Percentiles rank a stretch among this genome's conserved stretches.
phyloP scores from a whole-genome alignment of 106 monocot species.

The Dioscorea dumetorum region DNA sequence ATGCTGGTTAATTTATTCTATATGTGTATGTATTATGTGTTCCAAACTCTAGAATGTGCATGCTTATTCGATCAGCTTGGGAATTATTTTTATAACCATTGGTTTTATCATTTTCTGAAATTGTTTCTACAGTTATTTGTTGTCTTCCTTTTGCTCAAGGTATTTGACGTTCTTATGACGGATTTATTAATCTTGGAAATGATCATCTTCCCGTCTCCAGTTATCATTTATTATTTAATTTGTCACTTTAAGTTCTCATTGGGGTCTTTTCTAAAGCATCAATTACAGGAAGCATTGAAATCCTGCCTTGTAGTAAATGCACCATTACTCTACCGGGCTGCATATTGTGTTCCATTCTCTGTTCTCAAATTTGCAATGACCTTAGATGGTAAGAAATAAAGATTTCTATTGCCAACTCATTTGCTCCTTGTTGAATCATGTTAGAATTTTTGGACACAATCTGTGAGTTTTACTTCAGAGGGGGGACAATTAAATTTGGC shows the following conservation, averaged over 20 bases:
- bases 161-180: too few species aligned
- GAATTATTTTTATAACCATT: too few species aligned
- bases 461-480: background rate
- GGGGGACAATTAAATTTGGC: background rate
- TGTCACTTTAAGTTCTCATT: background rate
- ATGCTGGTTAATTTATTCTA: too few species aligned
- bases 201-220: too few species aligned
- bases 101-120: too few species aligned
- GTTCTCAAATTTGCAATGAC: slow-evolving; percentile 99
- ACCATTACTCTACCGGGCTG: slow-evolving; percentile 85
- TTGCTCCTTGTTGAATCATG: background rate
- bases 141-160: too few species aligned
- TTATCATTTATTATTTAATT: too few species aligned
- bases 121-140: too few species aligned
- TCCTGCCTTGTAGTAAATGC: slow-evolving; percentile 89
- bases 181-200: too few species aligned
- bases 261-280: background rate
- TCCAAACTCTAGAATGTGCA: too few species aligned
- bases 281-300: slow-evolving; percentile 73
- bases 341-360: slow-evolving; percentile 75
- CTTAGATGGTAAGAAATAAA: slow-evolving; percentile 70
- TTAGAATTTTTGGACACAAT: background rate
- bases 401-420: background rate
- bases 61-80: too few species aligned
- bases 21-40: too few species aligned